Evolutionary conservation across 148 eudicot genomes (phyloP), one percentile per base, ranked within the genome.

Genomic region (Tetragonia tetragonoides): DNA sequence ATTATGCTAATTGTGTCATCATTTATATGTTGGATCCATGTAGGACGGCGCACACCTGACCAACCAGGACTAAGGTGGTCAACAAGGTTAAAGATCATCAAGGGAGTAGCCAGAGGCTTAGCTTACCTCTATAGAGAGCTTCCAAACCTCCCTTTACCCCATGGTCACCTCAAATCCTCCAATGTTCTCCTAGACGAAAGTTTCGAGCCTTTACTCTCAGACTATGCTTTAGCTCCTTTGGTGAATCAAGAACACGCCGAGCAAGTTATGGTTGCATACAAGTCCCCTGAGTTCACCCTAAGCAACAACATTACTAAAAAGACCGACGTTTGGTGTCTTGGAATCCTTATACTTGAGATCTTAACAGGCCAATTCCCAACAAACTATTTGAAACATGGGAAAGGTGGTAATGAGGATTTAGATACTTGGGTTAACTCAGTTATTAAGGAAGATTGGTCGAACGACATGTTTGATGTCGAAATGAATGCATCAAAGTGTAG

Each of bases 81-180:
- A 39, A 88, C 80, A 3, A 92, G 97, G 34, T 71, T 94, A 16
- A 89, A 82, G 64, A 90, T 94, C 84, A 86, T 92, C 17, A 94
- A 94, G 57, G 98, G 98, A n/a, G 92, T 94, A 12, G 90, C 95
- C 3, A 86, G 86, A 76, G 98, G 98, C 17, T 76, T 94, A 46
- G 85, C 84, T 34, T 88, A 94, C 78, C 90, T 94, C 24, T 89
- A 88, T 85, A 85, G 87, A 34, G 91, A 89, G 60, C 82, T 94
- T 1, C 90, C 97, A 0, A 59, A 75, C 47, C 82, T 89, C 6
- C 21, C 83, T 0, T 71, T 88, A 49, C 95, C 98, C 18, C 97
- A 94, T 41, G 97, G 98, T 5, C 97, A 94, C 86, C 87, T 94
- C 1, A 94, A 94, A 77, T 94, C 98, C 8, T 92, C 98, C 20